Base-by-base conservation (phyloP, 495 filamentous ascomycete species). In the Wilcoxina mikolae region DNA sequence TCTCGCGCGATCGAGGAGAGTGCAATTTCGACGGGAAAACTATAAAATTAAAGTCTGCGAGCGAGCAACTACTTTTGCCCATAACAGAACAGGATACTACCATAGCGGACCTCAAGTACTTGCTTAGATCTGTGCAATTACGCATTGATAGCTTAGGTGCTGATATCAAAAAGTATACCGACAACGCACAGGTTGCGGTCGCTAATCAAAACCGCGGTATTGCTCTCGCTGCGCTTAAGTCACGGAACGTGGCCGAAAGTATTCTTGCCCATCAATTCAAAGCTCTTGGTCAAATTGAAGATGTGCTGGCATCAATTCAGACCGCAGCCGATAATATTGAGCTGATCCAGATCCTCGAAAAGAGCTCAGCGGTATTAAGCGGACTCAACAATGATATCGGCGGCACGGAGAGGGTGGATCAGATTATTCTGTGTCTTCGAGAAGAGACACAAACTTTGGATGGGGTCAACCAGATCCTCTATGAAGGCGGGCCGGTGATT, bases 401-500 rank as follows among this genome's bases (percentile, higher is more conserved):
- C 26, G 84, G 85, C 5, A 76, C 75, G 1, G 83, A 89, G 60
- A 74, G 74, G 29, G 86, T 91, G 0, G 83, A 87, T 58, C 76
- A 77, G 56, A 78, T 90, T 3, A 73, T 93, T 10, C 82, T 85
- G 53, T 71, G 73, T 18, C 67, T 95, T 58, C 73, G 80, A 18
- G 82, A 91, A 56, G 80, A 94, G 71, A 93, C 89, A 78, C 74
- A 69, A 38, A 80, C 78, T 61, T 83, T 83, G 29, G 87, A 94
- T 60, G 93, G 94, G 69, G 76, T 96, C 23, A 79, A 81, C 47
- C 76, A 72, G 57, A 79, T 86, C 42, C 29, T 60, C 24, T 78
- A 78, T 23, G 84, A 88, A 60, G 70, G 65, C 26, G 71, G 70
- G 0, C 66, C 62, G 4, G 63, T 59, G 3, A 73, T 88, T 50